Evolutionary conservation across 495 filamentous ascomycete species (phyloP), one percentile per base, ranked within the genome.

Genomic region (Penicillium chermesinum): DNA sequence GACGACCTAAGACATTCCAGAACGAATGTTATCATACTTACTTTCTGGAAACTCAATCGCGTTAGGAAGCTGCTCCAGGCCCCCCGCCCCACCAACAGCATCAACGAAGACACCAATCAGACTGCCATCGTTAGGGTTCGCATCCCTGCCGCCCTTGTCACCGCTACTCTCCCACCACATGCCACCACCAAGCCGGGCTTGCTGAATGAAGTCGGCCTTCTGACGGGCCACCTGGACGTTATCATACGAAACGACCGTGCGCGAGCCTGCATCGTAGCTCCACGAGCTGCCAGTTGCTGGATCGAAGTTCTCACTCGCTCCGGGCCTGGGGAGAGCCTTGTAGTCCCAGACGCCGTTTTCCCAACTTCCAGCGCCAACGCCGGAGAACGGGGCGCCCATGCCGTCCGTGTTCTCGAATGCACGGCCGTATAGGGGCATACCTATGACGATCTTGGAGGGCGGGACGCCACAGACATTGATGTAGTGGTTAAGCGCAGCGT

Each of bases 101-200:
- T 77, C 72, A 13, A 82, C 78, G 52, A 76, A 73, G 7, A 74
- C 80, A 17, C 71, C 72, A 36, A 91, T 79, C 66, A 91, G 59
- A 59, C 85, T 86, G 32, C 72, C 74, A 3, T 71, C 68, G 1
- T 74, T 80, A 2, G 59, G 62, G 42, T 62, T 59, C 14, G 63
- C 71, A 20, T 54, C 50, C 57, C 53, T 66, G 4, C 68, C 70
- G 27, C 68, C 72, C 60, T 77, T 84, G 60, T 96, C 91, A 41
- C 83, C 86, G 59, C 84, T 89, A 27, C 81, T 84, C 70, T 96
- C 91, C 93, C 91, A 97, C 80, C 88, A 97, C 82, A 96, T 94
- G 0, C 80, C 86, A 12, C 93, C 91, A 18, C 87, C 91, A 5
- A 96, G 76, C 22, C 76, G 72, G 22, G 75, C 75, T 9, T 75